A percentile compares a stretch with the other conserved stretches of the same genome.
These are phyloP conservation scores for Komagataella pastoris DNA, from an alignment of 805 yeast genomes.

Conservation along the genomic window DNA sequence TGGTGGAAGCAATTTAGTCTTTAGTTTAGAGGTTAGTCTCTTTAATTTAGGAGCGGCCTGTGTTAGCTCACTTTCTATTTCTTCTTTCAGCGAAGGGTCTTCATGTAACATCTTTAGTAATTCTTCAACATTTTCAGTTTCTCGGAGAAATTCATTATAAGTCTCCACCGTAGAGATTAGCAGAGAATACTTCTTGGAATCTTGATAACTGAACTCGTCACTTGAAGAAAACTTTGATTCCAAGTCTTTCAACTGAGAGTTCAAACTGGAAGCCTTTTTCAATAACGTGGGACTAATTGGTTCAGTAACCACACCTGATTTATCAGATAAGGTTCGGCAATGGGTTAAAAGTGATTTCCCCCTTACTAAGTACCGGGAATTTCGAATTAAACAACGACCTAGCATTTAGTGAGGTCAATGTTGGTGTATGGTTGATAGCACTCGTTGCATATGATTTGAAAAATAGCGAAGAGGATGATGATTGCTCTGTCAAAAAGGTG, in stretches of 20 bases:
- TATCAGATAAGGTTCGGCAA: background rate
- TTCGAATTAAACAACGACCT: background rate
- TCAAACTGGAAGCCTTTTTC: conserved; percentile 29
- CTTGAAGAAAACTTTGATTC: conserved; percentile 29
- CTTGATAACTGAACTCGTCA: conserved; percentile 26
- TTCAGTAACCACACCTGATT: background rate
- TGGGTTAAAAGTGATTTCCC: background rate
- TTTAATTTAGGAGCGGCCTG: conserved; percentile 28
- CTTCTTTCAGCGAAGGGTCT: conserved; percentile 30
- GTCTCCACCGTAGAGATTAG: conserved; percentile 29
- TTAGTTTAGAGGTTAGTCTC: conserved; percentile 29
- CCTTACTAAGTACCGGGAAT: background rate
- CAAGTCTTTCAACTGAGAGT: conserved; percentile 24
- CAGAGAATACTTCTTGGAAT: conserved; percentile 34
- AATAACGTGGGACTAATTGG: conserved; percentile 36
- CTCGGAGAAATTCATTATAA: conserved; percentile 22
- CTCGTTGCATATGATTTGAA: background rate
- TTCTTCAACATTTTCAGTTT: conserved; percentile 18
- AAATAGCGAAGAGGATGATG: background rate
- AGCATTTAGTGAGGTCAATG: background rate
- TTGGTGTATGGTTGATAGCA: background rate
- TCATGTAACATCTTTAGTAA: conserved; percentile 21
- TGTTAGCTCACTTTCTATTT: conserved; percentile 50
- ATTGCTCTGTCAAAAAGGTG: background rate
- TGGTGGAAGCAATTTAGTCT: conserved; percentile 55